Evolutionary conservation across 2,329 filamentous ascomycete genomes (phyloP).

Genomic region (Trichoderma atrobrunneum): DNA sequence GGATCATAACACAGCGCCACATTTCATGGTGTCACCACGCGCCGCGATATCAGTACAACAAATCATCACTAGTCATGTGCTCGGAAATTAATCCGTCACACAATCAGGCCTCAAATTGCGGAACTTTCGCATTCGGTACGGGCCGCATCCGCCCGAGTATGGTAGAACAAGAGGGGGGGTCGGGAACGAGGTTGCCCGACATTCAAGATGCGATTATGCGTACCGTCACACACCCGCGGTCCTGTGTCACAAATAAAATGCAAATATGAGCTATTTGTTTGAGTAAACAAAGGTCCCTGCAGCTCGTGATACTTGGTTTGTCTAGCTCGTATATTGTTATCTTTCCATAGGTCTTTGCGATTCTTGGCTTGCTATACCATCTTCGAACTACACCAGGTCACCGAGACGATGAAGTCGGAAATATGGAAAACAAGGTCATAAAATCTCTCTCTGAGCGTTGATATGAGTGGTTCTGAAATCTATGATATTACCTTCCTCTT

Average conservation of each 20-base stretch:
- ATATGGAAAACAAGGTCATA: no score
- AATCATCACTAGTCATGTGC: background rate
- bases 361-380: background rate
- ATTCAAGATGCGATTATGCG: background rate
- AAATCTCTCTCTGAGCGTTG: no score
- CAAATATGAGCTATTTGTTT: background rate
- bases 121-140: background rate
- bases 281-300: background rate
- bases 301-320: background rate
- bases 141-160: background rate
- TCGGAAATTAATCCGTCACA: background rate
- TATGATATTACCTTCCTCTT: no score
- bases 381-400: no score
- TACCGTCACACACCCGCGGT: background rate
- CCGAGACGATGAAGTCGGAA: no score
- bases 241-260: background rate
- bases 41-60: background rate
- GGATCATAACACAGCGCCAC: background rate
- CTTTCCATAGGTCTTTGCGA: background rate
- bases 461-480: no score
- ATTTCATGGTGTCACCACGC: background rate
- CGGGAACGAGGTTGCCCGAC: background rate
- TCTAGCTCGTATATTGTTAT: background rate
- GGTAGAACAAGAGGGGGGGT: background rate
- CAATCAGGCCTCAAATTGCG: background rate